Conservation (phyloP, 2,329 filamentous ascomycete species). For the Trichophyton schoenleinii region DNA sequence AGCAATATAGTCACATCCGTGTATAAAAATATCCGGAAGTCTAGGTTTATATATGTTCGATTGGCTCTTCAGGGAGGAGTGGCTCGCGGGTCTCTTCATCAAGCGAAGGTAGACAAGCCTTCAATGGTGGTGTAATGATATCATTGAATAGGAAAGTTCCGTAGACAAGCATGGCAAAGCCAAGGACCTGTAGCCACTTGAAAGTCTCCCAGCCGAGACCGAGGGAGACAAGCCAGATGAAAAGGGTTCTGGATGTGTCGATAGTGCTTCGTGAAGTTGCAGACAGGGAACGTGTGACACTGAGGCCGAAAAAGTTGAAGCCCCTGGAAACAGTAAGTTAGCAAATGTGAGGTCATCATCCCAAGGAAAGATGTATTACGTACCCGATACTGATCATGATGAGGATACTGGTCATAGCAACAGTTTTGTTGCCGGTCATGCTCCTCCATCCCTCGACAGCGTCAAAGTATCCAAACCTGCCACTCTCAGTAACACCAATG, state of each 20-base stretch:
- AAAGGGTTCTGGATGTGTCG: conserved; percentile 91
- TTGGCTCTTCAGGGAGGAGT: conserved; percentile 67
- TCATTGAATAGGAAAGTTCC: conserved; percentile 96
- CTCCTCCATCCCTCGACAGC: conserved; percentile 73
- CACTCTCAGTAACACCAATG: conserved; percentile 61
- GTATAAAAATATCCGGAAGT: neutral
- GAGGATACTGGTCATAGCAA: conserved; percentile 65
- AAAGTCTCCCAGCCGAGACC: conserved; percentile 93
- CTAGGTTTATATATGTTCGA: conserved; percentile 50
- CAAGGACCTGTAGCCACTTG: conserved; percentile 88
- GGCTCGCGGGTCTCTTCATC: conserved; percentile 14
- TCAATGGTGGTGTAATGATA: conserved; percentile 69
- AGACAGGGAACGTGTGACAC: conserved; percentile 76
- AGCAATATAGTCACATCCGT: neutral
- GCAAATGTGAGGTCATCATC: neutral
- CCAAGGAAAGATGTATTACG: conserved; percentile 21
- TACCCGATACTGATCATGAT: conserved; percentile 99
- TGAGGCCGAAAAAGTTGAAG: conserved; percentile 97
- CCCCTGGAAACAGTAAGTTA: conserved; percentile 44
- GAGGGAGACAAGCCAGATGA: conserved; percentile 94
- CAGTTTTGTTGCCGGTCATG: conserved; percentile 56
- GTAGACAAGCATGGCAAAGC: conserved; percentile 83
- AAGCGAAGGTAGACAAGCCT: conserved; percentile 47
- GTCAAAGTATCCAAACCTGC: conserved; percentile 77
- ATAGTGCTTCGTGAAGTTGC: conserved; percentile 92